A percentile compares a stretch with the other conserved stretches of the same genome.
These are phyloP conservation scores for Echria macrotheca DNA, from an alignment of 495 filamentous ascomycete genomes.

Conservation along the genomic window DNA sequence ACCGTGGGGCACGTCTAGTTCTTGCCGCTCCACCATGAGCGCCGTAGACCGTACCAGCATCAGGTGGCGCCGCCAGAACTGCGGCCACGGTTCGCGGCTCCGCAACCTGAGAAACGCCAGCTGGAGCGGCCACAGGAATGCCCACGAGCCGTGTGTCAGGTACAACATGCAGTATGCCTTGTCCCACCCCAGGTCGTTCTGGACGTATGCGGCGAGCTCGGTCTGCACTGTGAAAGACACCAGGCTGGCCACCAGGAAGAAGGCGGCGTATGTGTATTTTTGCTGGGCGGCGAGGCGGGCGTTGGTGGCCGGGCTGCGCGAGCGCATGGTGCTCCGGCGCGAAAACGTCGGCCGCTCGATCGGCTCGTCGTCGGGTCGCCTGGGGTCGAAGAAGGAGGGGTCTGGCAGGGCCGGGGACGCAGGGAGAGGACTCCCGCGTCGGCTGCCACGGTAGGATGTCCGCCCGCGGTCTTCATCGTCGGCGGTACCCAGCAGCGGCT, in stretches of 20 bases:
- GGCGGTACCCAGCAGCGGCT: conserved; percentile 11
- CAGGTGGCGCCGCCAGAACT: conserved; percentile 81
- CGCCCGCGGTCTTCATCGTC: conserved; percentile 15
- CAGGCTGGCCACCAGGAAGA: conserved; percentile 75
- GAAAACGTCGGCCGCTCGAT: conserved; percentile 10
- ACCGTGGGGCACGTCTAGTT: conserved; percentile 48
- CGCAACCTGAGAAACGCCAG: conserved; percentile 72
- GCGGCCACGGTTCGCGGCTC: conserved; percentile 68
- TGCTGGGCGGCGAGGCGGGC: conserved; percentile 55
- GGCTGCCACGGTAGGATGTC: conserved; percentile 2
- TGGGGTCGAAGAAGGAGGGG: neutral
- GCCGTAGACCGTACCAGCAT: conserved; percentile 70
- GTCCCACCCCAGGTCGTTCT: conserved; percentile 82
- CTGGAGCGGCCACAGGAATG: conserved; percentile 78
- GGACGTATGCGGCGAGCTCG: conserved; percentile 89
- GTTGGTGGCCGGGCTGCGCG: conserved; percentile 30
- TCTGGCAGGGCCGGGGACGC: neutral
- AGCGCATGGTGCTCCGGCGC: conserved; percentile 23
- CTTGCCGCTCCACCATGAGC: conserved; percentile 74
- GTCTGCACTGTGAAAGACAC: conserved; percentile 84
- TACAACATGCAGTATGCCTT: conserved; percentile 99
- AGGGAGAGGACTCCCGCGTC: conserved; percentile 6
- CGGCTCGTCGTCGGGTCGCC: neutral
- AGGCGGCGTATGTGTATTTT: conserved; percentile 79
- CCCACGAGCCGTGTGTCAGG: conserved; percentile 91